Evolutionary conservation across 2,329 filamentous ascomycete genomes (phyloP).

Genomic region (Aspergillus novofumigatus): DNA sequence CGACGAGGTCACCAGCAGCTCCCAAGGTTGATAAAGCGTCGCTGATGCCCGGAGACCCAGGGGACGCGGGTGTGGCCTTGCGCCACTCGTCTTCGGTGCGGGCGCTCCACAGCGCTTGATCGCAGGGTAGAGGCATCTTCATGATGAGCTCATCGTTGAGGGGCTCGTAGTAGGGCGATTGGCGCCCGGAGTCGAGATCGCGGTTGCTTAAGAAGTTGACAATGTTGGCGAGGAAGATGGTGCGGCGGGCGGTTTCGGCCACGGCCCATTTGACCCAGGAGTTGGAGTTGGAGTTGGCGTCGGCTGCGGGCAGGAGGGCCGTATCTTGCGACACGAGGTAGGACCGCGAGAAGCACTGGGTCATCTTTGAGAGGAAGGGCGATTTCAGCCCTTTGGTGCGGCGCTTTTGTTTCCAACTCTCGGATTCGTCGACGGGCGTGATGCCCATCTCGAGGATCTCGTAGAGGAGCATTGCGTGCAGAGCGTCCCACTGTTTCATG

Average conservation of each 20-base stretch:
- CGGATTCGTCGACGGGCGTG: conserved; percentile 2
- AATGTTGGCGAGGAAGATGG: conserved; percentile 20
- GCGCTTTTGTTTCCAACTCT: conserved; percentile 15
- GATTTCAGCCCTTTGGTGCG: conserved; percentile 11
- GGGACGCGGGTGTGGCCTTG: neutral
- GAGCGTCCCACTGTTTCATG: conserved; percentile 13
- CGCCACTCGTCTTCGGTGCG: conserved; percentile 15
- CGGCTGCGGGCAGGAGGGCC: conserved; percentile 1
- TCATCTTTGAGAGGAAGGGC: conserved; percentile 20
- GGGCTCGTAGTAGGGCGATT: conserved; percentile 19
- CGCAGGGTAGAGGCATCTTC: conserved; percentile 19
- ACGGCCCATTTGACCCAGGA: conserved; percentile 10
- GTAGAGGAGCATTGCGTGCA: conserved; percentile 24
- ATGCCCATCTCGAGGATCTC: conserved; percentile 14
- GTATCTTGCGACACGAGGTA: conserved; percentile 8
- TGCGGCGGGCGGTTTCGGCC: conserved; percentile 18
- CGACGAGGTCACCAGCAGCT: neutral
- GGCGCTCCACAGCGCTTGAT: conserved; percentile 11
- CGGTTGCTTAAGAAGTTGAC: conserved; percentile 17
- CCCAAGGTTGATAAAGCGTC: neutral
- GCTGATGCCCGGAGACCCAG: neutral
- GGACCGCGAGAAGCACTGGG: conserved; percentile 8
- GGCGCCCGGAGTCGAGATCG: conserved; percentile 7
- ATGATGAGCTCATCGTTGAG: conserved; percentile 18
- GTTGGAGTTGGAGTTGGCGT: neutral